These are phyloP conservation scores for Penicillium waksmanii DNA, from an alignment of 495 filamentous ascomycete genomes.

Conservation along the genomic window DNA sequence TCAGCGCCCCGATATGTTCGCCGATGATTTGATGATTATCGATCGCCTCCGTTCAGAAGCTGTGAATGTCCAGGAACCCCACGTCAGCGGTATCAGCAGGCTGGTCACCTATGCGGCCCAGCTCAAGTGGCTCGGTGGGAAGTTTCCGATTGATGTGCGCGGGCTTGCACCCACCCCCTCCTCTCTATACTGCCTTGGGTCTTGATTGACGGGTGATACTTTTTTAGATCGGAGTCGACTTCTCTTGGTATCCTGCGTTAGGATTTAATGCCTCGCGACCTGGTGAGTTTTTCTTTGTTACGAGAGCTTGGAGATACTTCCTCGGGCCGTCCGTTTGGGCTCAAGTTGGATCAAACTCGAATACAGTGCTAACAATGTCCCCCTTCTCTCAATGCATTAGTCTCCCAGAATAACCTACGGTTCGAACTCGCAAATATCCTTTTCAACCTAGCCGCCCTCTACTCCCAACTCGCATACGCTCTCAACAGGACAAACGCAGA, in stretches of 20 bases:
- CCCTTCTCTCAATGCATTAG: conserved; percentile 23
- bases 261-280: conserved; percentile 85
- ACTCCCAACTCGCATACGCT: conserved; percentile 85
- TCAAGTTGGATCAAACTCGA: background rate
- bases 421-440: conserved; percentile 94
- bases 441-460: conserved; percentile 90
- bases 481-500: conserved; percentile 80
- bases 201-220: background rate
- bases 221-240: conserved; percentile 84
- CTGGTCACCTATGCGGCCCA: conserved; percentile 89
- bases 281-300: conserved; percentile 40
- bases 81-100: conserved; percentile 86
- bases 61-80: conserved; percentile 83
- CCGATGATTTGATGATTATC: conserved; percentile 83
- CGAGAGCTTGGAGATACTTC: background rate
- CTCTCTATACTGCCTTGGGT: background rate
- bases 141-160: conserved; percentile 94
- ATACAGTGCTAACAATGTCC: conserved; percentile 2
- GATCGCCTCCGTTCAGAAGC: conserved; percentile 82
- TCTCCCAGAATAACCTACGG: conserved; percentile 88
- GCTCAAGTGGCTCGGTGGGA: conserved; percentile 89
- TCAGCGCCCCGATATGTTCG: conserved; percentile 98
- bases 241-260: conserved; percentile 91
- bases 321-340: too few species aligned
- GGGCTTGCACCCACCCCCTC: background rate